Percentiles rank a stretch among this genome's conserved stretches.
Conservation (phyloP, 176 grass and related monocot genomes). For the Elymus sibiricus region DNA sequence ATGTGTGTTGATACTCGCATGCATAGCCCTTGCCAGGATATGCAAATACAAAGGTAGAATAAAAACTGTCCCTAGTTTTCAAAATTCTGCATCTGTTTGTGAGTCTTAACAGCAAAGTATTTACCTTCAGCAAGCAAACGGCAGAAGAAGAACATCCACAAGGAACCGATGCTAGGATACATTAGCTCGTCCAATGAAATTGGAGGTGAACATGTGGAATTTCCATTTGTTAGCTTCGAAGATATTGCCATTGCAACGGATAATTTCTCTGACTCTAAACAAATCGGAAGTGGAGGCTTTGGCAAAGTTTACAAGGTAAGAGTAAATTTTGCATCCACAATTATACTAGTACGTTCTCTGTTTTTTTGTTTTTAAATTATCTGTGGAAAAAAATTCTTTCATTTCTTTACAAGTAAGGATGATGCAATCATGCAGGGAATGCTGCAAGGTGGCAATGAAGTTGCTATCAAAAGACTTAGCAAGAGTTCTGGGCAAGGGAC, state of each 20-base stretch:
- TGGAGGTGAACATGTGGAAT: not conserved
- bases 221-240: constrained; percentile 20
- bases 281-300: constrained; percentile 40
- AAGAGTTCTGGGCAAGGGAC: not conserved
- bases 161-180: not conserved
- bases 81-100: not conserved
- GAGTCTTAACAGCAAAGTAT: not conserved
- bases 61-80: too few species aligned
- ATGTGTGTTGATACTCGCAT: not conserved
- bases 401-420: too few species aligned
- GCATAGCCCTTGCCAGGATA: not conserved
- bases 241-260: constrained; percentile 17
- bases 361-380: too few species aligned
- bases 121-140: not conserved
- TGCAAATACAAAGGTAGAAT: constrained; percentile 8
- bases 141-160: not conserved
- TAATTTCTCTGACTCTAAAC: constrained; percentile 33
- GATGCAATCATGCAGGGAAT: constrained; percentile 10
- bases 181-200: not conserved
- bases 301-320: constrained; percentile 43
- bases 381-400: too few species aligned
- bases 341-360: too few species aligned
- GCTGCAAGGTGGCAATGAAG: constrained; percentile 21
- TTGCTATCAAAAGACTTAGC: constrained; percentile 52
- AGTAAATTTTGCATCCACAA: too few species aligned